Conservation (phyloP, 192 early-diverging fungal species). For the Umbelopsis isabellina region DNA sequence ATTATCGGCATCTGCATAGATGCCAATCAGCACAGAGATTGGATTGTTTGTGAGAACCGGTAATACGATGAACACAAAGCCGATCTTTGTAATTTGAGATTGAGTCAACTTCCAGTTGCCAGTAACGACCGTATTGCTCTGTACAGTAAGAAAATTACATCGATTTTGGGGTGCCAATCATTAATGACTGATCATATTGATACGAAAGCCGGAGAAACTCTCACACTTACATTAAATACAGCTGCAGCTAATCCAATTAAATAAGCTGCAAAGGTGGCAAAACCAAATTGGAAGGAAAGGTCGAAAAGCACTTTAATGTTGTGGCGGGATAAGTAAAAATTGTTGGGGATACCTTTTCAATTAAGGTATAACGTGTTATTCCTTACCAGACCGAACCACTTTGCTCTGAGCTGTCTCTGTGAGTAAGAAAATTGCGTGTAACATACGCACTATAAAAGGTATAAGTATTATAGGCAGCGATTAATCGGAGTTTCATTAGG, state of each 20-base stretch:
- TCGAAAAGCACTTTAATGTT: constrained; percentile 27
- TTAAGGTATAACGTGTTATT: background rate
- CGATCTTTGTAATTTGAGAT: constrained; percentile 24
- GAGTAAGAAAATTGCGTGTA: constrained; percentile 28
- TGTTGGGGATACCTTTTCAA: too few relatives aligned
- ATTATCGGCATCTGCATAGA: constrained; percentile 7
- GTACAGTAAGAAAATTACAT: constrained; percentile 2
- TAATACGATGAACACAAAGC: constrained; percentile 18
- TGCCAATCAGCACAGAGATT: constrained; percentile 21
- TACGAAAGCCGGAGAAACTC: background rate
- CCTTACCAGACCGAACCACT: constrained; percentile 32
- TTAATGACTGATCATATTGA: background rate
- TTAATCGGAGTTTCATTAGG: background rate
- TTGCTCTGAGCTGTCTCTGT: constrained; percentile 20
- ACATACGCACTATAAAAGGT: constrained; percentile 26
- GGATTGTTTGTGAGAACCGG: constrained; percentile 30
- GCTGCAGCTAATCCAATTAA: constrained; percentile 35
- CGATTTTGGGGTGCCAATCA: background rate
- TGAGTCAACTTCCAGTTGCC: constrained; percentile 23
- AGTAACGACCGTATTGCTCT: constrained; percentile 29
- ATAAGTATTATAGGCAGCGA: background rate
- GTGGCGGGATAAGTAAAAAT: too few relatives aligned
- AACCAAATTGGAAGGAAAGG: constrained; percentile 34
- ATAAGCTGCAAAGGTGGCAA: constrained; percentile 27
- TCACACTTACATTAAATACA: constrained; percentile 27